Evolutionary conservation across 495 filamentous ascomycete species (phyloP), one percentile per base, ranked within the genome.

Genomic region (Trichocladium antarcticum): DNA sequence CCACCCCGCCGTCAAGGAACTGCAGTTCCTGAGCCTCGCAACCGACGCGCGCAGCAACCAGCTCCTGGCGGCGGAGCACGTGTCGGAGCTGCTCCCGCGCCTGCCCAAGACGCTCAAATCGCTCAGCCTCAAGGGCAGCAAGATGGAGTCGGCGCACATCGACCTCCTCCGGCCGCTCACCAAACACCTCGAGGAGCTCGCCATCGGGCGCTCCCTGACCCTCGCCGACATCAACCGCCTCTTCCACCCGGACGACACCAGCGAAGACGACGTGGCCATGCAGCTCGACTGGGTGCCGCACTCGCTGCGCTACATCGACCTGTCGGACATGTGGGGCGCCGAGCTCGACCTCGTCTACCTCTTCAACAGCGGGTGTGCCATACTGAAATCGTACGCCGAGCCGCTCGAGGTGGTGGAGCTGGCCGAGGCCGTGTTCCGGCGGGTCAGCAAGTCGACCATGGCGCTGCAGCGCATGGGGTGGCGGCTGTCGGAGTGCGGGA

Each of bases 331-430:
- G 38, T 79, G 76, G 55, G 68, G 74, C 47, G n/a, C 71, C 54
- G 64, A 77, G 65, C 66, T 85, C 59, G 71, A 78, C 36, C 70
- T 86, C 8, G 65, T 72, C 0, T 75, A 77, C 7, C 74, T 93
- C 28, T 84, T 85, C 62, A 71, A 66, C 41, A 67, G 60, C 19
- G 61, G 67, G 14, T 85, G 79, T 51, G 65, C 74, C 3, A 65
- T 92, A 9, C 74, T 90, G 42, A 73, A 74, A 20, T 64, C 69
- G 20, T 69, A 68, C 47, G 81, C 82, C 17, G 73, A 78, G 46
- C 87, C 87, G 11, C 74, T 94, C 8, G 80, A 85, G 55, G 87
- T 94, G 7, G 69, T 94, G 24, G 87, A 94, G 57, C 65, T 94
- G 21, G 74, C 76, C 36, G 81, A 87, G 40, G 85, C 86, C 53